Evolutionary conservation across 2,329 filamentous ascomycete species (phyloP).

Genomic region (Xylariaceae sp.): DNA sequence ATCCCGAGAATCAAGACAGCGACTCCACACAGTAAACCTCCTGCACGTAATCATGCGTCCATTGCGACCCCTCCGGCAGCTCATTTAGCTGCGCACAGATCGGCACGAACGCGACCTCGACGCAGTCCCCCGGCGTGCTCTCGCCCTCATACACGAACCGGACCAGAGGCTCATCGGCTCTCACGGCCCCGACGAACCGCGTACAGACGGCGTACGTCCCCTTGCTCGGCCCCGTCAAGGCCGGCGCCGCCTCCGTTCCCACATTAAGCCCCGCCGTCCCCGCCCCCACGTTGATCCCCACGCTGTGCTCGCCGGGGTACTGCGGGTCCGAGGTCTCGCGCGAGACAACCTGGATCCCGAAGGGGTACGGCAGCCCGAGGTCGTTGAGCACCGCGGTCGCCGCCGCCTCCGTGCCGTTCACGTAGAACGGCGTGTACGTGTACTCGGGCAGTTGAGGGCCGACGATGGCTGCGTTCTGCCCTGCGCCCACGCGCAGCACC

Average conservation of each 20-base stretch:
- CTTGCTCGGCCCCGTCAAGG: conserved; percentile 1
- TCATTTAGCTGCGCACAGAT: conserved; percentile 11
- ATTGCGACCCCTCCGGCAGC: conserved; percentile 8
- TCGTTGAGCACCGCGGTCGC: conserved; percentile 14
- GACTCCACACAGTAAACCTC: conserved; percentile 16
- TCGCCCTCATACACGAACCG: conserved; percentile 21
- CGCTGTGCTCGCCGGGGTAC: conserved; percentile 17
- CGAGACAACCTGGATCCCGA: conserved; percentile 11
- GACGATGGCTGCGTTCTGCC: conserved; percentile 14
- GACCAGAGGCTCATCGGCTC: conserved; percentile 3
- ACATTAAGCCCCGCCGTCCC: conserved; percentile 11
- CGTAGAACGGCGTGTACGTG: conserved; percentile 15
- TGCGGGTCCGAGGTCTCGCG: not conserved
- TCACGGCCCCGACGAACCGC: conserved; percentile 5
- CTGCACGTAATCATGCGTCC: conserved; percentile 20
- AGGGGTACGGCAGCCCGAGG: conserved; percentile 10
- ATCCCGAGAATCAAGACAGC: not conserved
- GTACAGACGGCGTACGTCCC: conserved; percentile 15
- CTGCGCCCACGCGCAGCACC: conserved; percentile 12
- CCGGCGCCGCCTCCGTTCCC: not conserved
- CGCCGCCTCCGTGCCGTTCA: conserved; percentile 6
- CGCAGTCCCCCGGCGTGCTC: conserved; percentile 10
- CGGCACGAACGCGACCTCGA: conserved; percentile 10
- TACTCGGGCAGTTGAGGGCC: not conserved
- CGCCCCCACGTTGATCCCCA: conserved; percentile 11